Percentiles rank a stretch among this genome's conserved stretches.
phyloP scores from a whole-genome alignment of 768 basidiomycete genomes.

The Agaricus subrufescens region DNA sequence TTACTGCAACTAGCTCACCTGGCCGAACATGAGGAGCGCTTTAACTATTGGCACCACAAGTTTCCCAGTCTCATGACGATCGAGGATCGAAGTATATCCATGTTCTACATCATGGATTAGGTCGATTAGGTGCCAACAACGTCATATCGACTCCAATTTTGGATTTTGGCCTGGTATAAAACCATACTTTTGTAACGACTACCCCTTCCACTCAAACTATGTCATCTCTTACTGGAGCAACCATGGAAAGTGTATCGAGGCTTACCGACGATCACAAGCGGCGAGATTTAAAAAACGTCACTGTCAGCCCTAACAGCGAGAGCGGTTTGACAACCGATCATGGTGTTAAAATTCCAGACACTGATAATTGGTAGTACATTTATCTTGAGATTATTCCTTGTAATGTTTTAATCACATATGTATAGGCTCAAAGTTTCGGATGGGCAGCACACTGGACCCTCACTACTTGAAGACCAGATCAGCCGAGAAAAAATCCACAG shows the following conservation, averaged over 20 bases:
- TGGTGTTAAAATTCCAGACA: slow-evolving; percentile 54
- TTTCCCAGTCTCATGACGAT: too few species aligned
- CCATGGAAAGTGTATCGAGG: slow-evolving; percentile 21
- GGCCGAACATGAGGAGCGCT: too few species aligned
- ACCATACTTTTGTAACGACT: too few species aligned
- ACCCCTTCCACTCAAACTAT: slow-evolving; percentile 16
- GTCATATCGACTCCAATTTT: too few species aligned
- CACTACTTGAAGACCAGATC: slow-evolving; percentile 74
- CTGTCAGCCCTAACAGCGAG: slow-evolving; percentile 21
- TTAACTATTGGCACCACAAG: too few species aligned
- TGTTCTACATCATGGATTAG: too few species aligned
- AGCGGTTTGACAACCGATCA: slow-evolving; percentile 54
- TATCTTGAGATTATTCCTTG: not conserved
- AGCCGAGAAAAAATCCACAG: slow-evolving; percentile 71
- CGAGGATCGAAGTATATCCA: too few species aligned
- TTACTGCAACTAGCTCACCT: too few species aligned
- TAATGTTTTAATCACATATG: not conserved
- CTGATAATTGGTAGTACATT: slow-evolving; percentile 55
- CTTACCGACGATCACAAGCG: slow-evolving; percentile 26
- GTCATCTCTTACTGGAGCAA: slow-evolving; percentile 18
- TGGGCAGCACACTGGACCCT: slow-evolving; percentile 54
- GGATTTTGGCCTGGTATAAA: too few species aligned
- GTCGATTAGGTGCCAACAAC: too few species aligned
- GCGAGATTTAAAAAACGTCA: slow-evolving; percentile 28
- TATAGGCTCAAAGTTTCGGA: slow-evolving; percentile 51